These are phyloP conservation scores for Hyphopichia wangnamkhiaoensis DNA, from an alignment of 1,139 yeast species.

Conservation along the genomic window DNA sequence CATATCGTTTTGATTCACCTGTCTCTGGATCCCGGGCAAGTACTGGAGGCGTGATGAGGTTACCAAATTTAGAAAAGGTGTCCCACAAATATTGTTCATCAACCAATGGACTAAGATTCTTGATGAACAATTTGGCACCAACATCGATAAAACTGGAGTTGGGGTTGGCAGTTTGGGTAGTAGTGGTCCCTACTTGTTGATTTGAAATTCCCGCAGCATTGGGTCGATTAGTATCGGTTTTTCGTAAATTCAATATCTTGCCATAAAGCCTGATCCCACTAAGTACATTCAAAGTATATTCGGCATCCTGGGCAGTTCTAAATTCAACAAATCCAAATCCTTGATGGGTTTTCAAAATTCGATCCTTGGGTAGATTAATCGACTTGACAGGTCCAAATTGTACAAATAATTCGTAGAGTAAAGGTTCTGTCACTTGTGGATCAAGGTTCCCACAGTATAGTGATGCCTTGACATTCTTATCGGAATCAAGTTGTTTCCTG, in stretches of 20 bases:
- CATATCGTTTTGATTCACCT: conserved; percentile 63
- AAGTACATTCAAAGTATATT: conserved; percentile 65
- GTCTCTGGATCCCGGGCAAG: conserved; percentile 51
- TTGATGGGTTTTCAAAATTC: conserved; percentile 68
- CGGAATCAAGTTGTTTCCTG: conserved; percentile 37
- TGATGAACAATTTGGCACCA: conserved; percentile 77
- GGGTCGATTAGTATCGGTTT: conserved; percentile 33
- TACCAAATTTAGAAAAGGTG: conserved; percentile 74
- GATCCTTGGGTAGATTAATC: conserved; percentile 77
- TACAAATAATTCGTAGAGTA: conserved; percentile 77
- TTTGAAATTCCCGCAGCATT: neutral
- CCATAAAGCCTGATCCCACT: conserved; percentile 67
- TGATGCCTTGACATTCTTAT: conserved; percentile 65
- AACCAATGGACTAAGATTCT: conserved; percentile 68
- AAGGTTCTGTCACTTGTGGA: conserved; percentile 63
- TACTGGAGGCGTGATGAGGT: conserved; percentile 51
- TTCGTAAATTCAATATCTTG: conserved; percentile 60
- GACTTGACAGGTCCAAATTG: conserved; percentile 82
- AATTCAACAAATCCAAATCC: conserved; percentile 91
- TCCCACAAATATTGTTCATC: conserved; percentile 60
- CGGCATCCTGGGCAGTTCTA: conserved; percentile 59
- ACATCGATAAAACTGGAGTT: conserved; percentile 39
- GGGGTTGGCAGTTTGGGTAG: conserved; percentile 10
- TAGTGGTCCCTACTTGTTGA: conserved; percentile 6
- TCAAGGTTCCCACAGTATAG: conserved; percentile 86